Evolutionary conservation across 129 eudicot genomes (phyloP).

Genomic region (Artemisia tridentata): DNA sequence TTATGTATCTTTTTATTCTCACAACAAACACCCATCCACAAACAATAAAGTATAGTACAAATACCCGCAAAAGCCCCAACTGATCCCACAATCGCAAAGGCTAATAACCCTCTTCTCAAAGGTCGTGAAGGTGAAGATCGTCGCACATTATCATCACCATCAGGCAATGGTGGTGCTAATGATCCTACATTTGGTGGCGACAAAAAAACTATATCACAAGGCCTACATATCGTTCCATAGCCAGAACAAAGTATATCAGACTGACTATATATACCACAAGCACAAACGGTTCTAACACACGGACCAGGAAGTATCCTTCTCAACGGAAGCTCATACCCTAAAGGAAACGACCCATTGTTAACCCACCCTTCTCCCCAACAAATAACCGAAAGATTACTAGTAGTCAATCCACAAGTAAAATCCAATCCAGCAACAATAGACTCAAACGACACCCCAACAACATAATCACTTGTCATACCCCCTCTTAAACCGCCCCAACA

Average conservation of each 20-base stretch:
- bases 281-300: slow-evolving; percentile 57
- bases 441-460: slow-evolving; percentile 50
- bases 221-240: slow-evolving; percentile 66
- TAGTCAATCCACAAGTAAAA: slow-evolving; percentile 81
- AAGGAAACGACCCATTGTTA: slow-evolving; percentile 30
- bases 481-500: slow-evolving; percentile 84
- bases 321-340: slow-evolving; percentile 55
- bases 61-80: slow-evolving; percentile 74
- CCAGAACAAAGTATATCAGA: slow-evolving; percentile 75
- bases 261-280: slow-evolving; percentile 67
- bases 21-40: slow-evolving; percentile 78
- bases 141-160: background rate
- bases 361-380: slow-evolving; percentile 99
- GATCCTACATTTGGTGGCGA: slow-evolving; percentile 26
- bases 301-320: slow-evolving; percentile 72
- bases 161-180: slow-evolving; percentile 39
- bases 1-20: slow-evolving; percentile 88
- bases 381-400: slow-evolving; percentile 59
- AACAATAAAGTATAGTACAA: slow-evolving; percentile 58
- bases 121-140: slow-evolving; percentile 42
- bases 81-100: slow-evolving; percentile 82
- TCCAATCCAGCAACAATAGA: slow-evolving; percentile 70
- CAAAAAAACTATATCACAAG: slow-evolving; percentile 43
- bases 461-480: slow-evolving; percentile 37
- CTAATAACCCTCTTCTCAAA: slow-evolving; percentile 62